A percentile compares a stretch with the other conserved stretches of the same genome.
These are phyloP conservation scores for Schizochytrium sp. DNA, from an alignment of 108 stramenopile genomes.

Conservation along the genomic window DNA sequence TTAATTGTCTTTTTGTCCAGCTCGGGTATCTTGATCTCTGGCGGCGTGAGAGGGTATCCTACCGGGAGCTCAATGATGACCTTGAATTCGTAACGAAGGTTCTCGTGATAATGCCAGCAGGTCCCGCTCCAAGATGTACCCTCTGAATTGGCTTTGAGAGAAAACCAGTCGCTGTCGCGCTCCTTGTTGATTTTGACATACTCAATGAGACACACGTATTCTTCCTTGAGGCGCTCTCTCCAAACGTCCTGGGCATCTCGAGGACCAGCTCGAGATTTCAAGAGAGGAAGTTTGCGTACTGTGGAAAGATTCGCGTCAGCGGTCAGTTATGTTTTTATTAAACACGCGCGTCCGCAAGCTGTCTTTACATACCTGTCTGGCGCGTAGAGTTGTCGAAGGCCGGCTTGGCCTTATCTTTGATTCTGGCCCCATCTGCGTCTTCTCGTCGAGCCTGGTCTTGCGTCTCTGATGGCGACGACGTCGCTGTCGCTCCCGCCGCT, in stretches of 20 bases:
- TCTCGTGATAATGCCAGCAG: constrained; percentile 26
- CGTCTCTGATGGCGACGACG: too few species aligned
- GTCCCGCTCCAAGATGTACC: constrained; percentile 21
- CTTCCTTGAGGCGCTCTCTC: constrained; percentile 10
- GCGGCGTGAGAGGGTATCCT: background rate
- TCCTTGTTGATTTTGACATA: constrained; percentile 19
- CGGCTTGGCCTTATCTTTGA: background rate
- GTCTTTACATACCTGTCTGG: background rate
- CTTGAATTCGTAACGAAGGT: background rate
- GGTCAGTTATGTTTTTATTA: background rate
- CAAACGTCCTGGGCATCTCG: background rate
- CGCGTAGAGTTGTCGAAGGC: background rate
- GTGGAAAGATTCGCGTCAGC: background rate
- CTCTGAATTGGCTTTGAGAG: background rate
- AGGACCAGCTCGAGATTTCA: background rate
- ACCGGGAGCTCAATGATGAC: constrained; percentile 12
- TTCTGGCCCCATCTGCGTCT: too few species aligned
- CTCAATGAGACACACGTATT: background rate
- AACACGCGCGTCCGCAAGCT: background rate
- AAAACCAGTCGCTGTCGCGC: constrained; percentile 22
- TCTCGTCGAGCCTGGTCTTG: too few species aligned
- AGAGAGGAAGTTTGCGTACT: background rate
- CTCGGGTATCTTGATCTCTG: constrained; percentile 11
- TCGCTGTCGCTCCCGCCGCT: too few species aligned
- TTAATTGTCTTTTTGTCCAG: constrained; percentile 15